Evolutionary conservation across 2,329 filamentous ascomycete genomes (phyloP), one percentile per base, ranked within the genome.

Genomic region (Pestalotiopsis fici): DNA sequence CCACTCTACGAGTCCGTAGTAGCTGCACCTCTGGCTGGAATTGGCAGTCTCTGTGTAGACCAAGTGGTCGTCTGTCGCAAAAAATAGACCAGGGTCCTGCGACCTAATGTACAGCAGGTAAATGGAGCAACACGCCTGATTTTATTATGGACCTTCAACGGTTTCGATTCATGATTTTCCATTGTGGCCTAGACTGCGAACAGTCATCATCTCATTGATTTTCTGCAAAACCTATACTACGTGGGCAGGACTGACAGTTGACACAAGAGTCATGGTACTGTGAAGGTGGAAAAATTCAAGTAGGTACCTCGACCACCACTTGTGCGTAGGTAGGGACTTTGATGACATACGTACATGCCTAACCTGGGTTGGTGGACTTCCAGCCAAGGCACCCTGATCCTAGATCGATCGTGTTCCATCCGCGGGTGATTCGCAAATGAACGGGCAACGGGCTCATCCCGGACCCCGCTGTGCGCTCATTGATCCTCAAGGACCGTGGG

Each of bases 371-470:
- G 25, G n/a, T 21, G 28, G n/a, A 13, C 25, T 60, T 21, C 27
- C 27, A 60, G n/a, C 12, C 15, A 60, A 21, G 31, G 31, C 25
- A 60, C 28, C 57, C 57, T 35, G 27, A 37, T 31, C 28, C 57
- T 21, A 9, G 31, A 31, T 35, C n/a, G 31, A 60, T 21, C 43
- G 43, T 50, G 43, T 50, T 50, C 43, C 43, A 50, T 50, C 43
- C 43, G 57, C 57, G 57, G 57, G 28, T 60, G 57, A 60, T 60
- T 60, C 25, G 57, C 57, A 37, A 60, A 37, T 31, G 57, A 60
- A 27, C 55, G 23, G 15, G 27, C 23, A 25, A 57, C 31, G 57
- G 57, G 57, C 57, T 60, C 57, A 60, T 60, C 27, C 55, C 55
- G 55, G 55, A 57, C 55, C 55, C 55, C 23, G 43, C 43, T 50